These are phyloP conservation scores for Macrophomina tecta DNA, from an alignment of 2,329 filamentous ascomycete species.

Conservation along the genomic window DNA sequence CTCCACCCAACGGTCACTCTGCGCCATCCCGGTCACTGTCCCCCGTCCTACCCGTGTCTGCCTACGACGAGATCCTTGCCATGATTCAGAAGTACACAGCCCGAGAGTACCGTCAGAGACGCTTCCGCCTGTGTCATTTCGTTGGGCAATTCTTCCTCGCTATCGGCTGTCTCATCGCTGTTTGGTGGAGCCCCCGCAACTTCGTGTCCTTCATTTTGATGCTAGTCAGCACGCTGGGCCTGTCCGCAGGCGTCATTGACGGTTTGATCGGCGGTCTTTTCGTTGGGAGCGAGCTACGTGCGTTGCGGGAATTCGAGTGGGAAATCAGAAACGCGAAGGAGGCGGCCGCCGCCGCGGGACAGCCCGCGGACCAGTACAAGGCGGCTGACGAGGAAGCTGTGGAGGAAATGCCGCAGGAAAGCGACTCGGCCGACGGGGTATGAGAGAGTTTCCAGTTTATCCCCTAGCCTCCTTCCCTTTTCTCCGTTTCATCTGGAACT, in stretches of 20 bases:
- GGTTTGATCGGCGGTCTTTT: conserved; percentile 88
- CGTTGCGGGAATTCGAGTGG: conserved; percentile 90
- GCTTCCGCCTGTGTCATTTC: conserved; percentile 77
- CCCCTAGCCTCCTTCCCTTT: background rate
- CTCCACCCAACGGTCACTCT: conserved; percentile 22
- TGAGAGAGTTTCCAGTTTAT: conserved; percentile 14
- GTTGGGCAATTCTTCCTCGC: conserved; percentile 68
- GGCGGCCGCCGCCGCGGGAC: conserved; percentile 36
- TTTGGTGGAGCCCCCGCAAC: conserved; percentile 83
- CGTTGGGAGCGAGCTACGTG: conserved; percentile 80
- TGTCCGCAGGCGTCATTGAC: conserved; percentile 79
- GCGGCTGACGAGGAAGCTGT: conserved; percentile 30
- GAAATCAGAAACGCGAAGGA: conserved; percentile 75
- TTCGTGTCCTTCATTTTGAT: conserved; percentile 82
- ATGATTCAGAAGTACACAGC: conserved; percentile 71
- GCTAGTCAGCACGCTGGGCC: conserved; percentile 76
- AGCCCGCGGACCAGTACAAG: conserved; percentile 10
- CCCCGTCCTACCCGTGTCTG: conserved; percentile 50
- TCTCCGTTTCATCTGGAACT: background rate
- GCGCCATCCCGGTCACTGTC: conserved; percentile 1
- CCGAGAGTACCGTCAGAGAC: conserved; percentile 75
- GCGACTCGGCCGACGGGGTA: conserved; percentile 16
- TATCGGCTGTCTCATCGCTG: conserved; percentile 75
- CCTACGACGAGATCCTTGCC: conserved; percentile 75
- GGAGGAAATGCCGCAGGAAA: background rate